Percentiles rank a stretch among this genome's conserved stretches.
Evolutionary conservation across 495 filamentous ascomycete species (phyloP).

Genomic region (Neurospora tetraspora): DNA sequence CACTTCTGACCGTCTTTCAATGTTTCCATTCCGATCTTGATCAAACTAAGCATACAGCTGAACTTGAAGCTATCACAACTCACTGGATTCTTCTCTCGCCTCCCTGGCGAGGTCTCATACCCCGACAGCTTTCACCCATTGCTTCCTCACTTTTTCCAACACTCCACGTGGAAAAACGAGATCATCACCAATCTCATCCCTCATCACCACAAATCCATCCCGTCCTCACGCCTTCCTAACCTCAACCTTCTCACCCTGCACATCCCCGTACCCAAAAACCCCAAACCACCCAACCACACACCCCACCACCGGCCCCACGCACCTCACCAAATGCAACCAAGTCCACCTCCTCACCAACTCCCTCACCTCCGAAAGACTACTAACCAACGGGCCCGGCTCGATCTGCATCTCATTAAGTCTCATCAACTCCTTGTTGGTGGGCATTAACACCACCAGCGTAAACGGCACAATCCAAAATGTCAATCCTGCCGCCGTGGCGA

Average conservation of each 20-base stretch:
- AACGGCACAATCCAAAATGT: slow-evolving; percentile 26
- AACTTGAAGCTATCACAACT: neutral
- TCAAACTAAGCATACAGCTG: neutral
- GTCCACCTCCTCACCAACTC: neutral
- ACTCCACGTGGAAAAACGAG: neutral
- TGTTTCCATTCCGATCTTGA: neutral
- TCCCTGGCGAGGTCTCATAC: neutral
- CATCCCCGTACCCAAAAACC: neutral
- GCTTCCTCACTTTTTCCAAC: neutral
- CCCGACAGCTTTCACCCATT: too few relatives aligned
- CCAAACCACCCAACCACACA: neutral
- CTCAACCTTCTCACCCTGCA: neutral
- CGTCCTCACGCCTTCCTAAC: neutral
- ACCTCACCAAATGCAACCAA: neutral
- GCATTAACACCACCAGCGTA: slow-evolving; percentile 19
- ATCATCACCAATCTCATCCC: too few relatives aligned
- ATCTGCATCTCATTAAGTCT: slow-evolving; percentile 5
- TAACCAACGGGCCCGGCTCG: neutral
- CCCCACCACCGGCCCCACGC: neutral
- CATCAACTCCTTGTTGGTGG: slow-evolving; percentile 23
- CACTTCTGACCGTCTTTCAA: neutral
- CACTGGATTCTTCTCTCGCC: neutral
- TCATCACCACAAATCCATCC: neutral
- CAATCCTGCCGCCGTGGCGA: neutral
- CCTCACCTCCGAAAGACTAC: neutral